Evolutionary conservation across 768 basidiomycete species (phyloP), one percentile per base, ranked within the genome.

Genomic region (Chalciporus sphaerocephalus): DNA sequence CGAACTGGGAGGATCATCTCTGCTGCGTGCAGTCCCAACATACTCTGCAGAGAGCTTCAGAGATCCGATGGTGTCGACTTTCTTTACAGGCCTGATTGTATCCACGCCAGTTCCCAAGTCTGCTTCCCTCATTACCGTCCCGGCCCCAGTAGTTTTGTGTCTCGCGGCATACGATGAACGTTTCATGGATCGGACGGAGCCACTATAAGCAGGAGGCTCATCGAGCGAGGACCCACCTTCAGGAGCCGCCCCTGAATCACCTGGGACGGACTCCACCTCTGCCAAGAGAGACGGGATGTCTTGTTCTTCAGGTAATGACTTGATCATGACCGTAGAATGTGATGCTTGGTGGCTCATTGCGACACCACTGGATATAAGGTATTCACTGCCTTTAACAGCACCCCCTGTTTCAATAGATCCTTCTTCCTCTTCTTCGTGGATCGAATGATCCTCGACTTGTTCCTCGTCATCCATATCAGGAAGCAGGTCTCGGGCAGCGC

Each of bases 1-100:
- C 6, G 69, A 66, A 13, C 64, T 60, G 21, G 64, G 56, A 47
- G 72, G 74, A 17, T 71, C 74, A 43, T 80, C 87, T 61, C 75
- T 75, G 38, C 64, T 56, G 40, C 83, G 74, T 46, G 82, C 59
- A 51, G 74, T 88, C 9, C 91, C 92, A 22, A 92, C 82, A 59
- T 80, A 93, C 55, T 90, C 92, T 9, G 81, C 76, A 1, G 91
- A 92, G 16, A 88, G 64, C 50, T 83, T 73, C 12, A 92, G 68
- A 5, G 91, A 92, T 4, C 85, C 81, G 10, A 75, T 73, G 5
- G 85, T 76, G 61, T 96, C 92, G 23, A 95, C 83, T 58, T 89
- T 91, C 76, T 94, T 95, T 50, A 95, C 83, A 0, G 94, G 93
- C 42, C 92, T 78, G 57, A 98, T 91, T 1, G 94, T 98, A 57